A percentile compares a stretch with the other conserved stretches of the same genome.
Evolutionary conservation across 805 yeast genomes (phyloP).

Genomic region (Nakazawaea populi): DNA sequence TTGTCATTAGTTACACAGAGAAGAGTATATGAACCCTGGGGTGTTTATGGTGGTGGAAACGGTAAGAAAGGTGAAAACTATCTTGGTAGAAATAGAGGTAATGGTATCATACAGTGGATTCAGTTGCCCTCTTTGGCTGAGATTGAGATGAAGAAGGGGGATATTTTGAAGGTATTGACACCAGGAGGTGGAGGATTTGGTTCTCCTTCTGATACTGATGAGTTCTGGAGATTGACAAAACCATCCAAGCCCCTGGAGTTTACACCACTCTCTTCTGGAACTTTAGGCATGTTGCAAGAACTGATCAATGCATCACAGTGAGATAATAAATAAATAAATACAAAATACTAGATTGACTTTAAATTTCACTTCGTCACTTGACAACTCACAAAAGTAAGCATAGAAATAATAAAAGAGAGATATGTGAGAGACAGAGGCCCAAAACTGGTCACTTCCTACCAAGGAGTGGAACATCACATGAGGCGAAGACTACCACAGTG

Average conservation of each 20-base stretch:
- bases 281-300: slow-evolving; percentile 17
- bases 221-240: slow-evolving; percentile 12
- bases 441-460: no score
- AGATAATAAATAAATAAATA: not conserved
- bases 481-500: no score
- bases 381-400: no score
- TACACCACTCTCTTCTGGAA: slow-evolving; percentile 17
- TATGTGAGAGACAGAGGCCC: no score
- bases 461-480: no score
- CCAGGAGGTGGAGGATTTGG: slow-evolving; percentile 45
- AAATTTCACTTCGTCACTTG: no score
- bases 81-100: slow-evolving; percentile 26
- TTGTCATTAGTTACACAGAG: slow-evolving; percentile 42
- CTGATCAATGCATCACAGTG: slow-evolving; percentile 21
- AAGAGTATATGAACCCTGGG: slow-evolving; percentile 45
- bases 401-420: no score
- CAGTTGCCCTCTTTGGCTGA: slow-evolving; percentile 32
- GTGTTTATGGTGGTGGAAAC: slow-evolving; percentile 41
- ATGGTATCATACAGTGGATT: slow-evolving; percentile 23
- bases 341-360: not conserved
- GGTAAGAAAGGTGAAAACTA: slow-evolving; percentile 39
- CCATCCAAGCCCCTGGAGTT: not conserved
- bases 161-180: slow-evolving; percentile 29
- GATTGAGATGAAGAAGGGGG: slow-evolving; percentile 30
- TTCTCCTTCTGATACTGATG: slow-evolving; percentile 25